Percentiles rank a stretch among this genome's conserved stretches.
These are phyloP conservation scores for Mrakia frigida DNA, from an alignment of 768 basidiomycete species.

Conservation along the genomic window DNA sequence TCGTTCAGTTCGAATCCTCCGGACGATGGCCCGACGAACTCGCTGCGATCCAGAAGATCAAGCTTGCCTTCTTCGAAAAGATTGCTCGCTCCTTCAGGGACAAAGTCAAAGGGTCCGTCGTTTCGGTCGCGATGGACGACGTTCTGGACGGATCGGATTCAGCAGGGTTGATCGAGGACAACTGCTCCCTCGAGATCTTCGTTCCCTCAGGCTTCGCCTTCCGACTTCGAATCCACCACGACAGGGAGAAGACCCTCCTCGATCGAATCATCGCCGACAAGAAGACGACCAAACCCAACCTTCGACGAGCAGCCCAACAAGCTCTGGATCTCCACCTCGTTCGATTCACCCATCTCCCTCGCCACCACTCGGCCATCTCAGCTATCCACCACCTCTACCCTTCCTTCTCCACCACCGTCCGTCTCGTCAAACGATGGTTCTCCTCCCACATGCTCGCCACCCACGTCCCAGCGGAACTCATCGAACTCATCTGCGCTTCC, in stretches of 20 bases:
- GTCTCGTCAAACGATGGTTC: slow-evolving; percentile 89
- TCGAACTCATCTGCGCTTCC: slow-evolving; percentile 77
- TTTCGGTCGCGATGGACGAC: slow-evolving; percentile 31
- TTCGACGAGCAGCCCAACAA: slow-evolving; percentile 63
- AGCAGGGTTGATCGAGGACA: slow-evolving; percentile 54
- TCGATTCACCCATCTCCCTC: slow-evolving; percentile 72
- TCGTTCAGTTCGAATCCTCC: slow-evolving; percentile 88
- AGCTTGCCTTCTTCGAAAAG: slow-evolving; percentile 82
- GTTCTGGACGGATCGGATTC: slow-evolving; percentile 37
- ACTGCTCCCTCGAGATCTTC: slow-evolving; percentile 66
- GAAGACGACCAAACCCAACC: slow-evolving; percentile 48
- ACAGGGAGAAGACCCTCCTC: slow-evolving; percentile 73
- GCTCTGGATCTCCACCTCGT: slow-evolving; percentile 52
- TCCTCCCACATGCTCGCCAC: slow-evolving; percentile 71
- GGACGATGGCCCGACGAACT: slow-evolving; percentile 93
- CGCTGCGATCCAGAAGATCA: slow-evolving; percentile 84
- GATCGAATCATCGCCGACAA: slow-evolving; percentile 60
- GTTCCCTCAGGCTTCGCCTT: slow-evolving; percentile 84
- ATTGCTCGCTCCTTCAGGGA: slow-evolving; percentile 63
- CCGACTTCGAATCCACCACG: slow-evolving; percentile 73
- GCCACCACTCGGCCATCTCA: slow-evolving; percentile 78
- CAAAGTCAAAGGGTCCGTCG: slow-evolving; percentile 51
- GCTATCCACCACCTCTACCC: slow-evolving; percentile 70
- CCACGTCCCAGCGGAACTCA: slow-evolving; percentile 68
- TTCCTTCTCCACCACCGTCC: slow-evolving; percentile 76